phyloP scores from a whole-genome alignment of 305 asterid species.

The Coffea humblotiana region DNA sequence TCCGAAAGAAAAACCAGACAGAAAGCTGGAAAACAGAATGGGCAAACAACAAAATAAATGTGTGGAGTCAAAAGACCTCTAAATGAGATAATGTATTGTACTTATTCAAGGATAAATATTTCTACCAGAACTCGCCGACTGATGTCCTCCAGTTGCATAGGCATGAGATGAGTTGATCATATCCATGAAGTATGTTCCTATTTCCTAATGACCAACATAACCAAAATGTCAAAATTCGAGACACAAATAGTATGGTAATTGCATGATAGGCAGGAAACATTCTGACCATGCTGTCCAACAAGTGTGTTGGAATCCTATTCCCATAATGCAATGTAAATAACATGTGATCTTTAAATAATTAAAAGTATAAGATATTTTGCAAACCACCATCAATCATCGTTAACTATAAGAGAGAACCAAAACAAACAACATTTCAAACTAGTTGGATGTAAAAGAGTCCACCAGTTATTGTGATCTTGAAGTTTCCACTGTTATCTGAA shows the following conservation, averaged over 20 bases:
- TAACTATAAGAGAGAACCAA: neutral
- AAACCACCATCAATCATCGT: neutral
- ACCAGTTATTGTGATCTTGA: neutral
- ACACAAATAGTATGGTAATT: neutral
- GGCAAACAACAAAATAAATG: neutral
- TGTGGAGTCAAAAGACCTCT: neutral
- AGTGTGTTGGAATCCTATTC: neutral
- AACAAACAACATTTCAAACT: neutral
- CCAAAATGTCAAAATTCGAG: neutral
- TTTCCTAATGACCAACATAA: conserved; percentile 50
- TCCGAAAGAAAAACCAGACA: conserved; percentile 2
- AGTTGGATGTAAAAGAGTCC: neutral
- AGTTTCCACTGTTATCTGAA: neutral
- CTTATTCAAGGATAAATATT: neutral
- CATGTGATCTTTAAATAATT: neutral
- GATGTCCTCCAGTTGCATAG: conserved; percentile 98
- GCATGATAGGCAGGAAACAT: neutral
- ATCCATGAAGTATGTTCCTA: conserved; percentile 77
- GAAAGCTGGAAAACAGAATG: neutral
- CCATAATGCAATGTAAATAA: neutral
- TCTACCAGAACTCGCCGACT: conserved; percentile 62
- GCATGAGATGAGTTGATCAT: conserved; percentile 74
- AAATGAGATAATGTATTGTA: neutral
- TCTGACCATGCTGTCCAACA: neutral
- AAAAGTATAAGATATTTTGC: neutral